Conservation (phyloP, 371 early-diverging fungal genomes). For the Sporodiniella umbellata region DNA sequence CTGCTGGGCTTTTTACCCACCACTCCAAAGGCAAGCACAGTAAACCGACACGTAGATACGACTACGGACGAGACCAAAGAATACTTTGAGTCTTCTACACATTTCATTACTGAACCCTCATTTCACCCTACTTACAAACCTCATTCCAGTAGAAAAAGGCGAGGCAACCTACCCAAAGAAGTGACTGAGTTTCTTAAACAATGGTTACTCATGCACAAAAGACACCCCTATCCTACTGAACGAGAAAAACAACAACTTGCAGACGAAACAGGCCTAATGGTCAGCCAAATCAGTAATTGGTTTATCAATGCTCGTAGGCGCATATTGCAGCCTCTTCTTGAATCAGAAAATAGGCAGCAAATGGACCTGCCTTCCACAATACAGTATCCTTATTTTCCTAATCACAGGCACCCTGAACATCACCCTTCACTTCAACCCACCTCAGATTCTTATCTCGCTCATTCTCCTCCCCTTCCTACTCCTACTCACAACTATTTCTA, state of each 20-base stretch:
- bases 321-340: conserved; percentile 51
- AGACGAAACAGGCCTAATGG: conserved; percentile 60
- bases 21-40: not conserved
- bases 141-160: conserved; percentile 27
- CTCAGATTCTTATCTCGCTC: too few relatives aligned
- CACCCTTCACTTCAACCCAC: too few relatives aligned
- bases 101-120: conserved; percentile 11
- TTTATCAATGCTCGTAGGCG: conserved; percentile 87
- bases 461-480: too few relatives aligned
- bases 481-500: too few relatives aligned
- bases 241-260: conserved; percentile 69
- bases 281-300: conserved; percentile 88
- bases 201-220: conserved; percentile 77
- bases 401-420: too few relatives aligned
- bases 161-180: conserved; percentile 63
- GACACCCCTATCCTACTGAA: conserved; percentile 83
- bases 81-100: conserved; percentile 1
- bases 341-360: conserved; percentile 25
- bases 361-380: not conserved
- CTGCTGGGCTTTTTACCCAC: not conserved
- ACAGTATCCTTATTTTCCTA: not conserved
- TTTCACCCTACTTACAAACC: conserved; percentile 11
- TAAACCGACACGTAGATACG: too few relatives aligned
- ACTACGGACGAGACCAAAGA: too few relatives aligned
- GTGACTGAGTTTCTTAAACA: conserved; percentile 63